phyloP scores from a whole-genome alignment of 768 basidiomycete genomes.

The Pholiota molesta region DNA sequence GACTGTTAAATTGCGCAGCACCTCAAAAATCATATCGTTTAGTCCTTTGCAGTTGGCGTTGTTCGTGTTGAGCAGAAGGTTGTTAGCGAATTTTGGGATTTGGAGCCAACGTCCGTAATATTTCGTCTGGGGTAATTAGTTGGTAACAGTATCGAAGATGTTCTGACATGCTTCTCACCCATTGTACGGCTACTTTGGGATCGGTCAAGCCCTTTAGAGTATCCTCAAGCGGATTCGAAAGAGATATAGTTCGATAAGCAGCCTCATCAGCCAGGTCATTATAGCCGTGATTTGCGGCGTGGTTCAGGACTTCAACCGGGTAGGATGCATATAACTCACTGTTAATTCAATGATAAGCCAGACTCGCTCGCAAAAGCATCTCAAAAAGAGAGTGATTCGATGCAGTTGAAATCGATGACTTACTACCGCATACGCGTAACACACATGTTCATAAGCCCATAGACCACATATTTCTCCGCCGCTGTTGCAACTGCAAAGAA shows the following conservation, averaged over 20 bases:
- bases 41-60: neutral
- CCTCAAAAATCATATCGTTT: neutral
- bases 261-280: slow-evolving; percentile 5
- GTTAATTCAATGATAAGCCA: neutral
- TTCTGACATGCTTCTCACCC: neutral
- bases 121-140: neutral
- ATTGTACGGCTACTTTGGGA: slow-evolving; percentile 4
- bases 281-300: slow-evolving; percentile 12
- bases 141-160: too few species aligned
- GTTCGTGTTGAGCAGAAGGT: neutral
- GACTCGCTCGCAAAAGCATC: too few species aligned
- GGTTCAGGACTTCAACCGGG: slow-evolving; percentile 5
- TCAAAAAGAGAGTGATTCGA: too few species aligned
- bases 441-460: slow-evolving; percentile 25
- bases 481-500: slow-evolving; percentile 23
- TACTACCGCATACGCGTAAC: slow-evolving; percentile 19
- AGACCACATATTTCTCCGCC: slow-evolving; percentile 28
- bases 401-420: neutral
- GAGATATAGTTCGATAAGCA: neutral
- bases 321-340: neutral
- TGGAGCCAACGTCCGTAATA: neutral
- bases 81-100: neutral
- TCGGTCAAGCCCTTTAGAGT: neutral
- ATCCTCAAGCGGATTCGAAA: neutral
- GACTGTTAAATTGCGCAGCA: neutral